Base-by-base conservation (phyloP, 345 rosid genomes). In the Corchorus olitorius region DNA sequence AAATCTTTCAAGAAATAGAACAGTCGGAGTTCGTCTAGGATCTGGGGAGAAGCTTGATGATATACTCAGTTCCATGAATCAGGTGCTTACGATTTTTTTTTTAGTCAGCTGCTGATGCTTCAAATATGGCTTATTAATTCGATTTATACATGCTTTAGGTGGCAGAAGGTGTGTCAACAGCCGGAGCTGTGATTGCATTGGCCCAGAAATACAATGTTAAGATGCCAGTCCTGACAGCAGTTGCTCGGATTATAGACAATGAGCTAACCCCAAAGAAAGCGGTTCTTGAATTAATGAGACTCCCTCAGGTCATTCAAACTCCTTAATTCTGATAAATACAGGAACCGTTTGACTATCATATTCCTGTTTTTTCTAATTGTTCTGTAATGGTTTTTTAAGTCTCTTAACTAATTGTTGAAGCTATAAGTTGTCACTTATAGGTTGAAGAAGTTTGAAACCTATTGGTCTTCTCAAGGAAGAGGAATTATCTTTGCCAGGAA, bases 141-240 rank as follows among this genome's bases (percentile, higher is more conserved):
- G 19, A 37, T 69, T 53, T 27, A n/a, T 52, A 27, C 13, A 60
- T 41, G 62, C 33, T 33, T 3, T 73, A 94, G 97, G 97, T 94
- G 53, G 97, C 97, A 16, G 98, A 94, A 86, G 98, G 98, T 48
- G 93, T 94, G 75, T 87, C 98, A 66, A 94, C 97, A 0, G 98
- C 98, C 0, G 97, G 98, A 70, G 98, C 97, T 58, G 97, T 92
- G 63, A 88, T 92, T 84, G 94, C 98, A 60, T 81, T 92, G 84
- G 98, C 97, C 73, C 97, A 94, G 87, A 94, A 94, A 85, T 94
- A 92, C 79, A 91, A 92, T 43, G 97, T 92, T 74, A 90, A 94
- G 85, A 85, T 94, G 85, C 98, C 95, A 0, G 97, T 94, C 75
- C 81, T 94, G 82, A 92, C 98, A 70, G 98, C 98, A 53, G 97